Conservation (phyloP, 441 rosid genomes). For the Biscutella laevigata region DNA sequence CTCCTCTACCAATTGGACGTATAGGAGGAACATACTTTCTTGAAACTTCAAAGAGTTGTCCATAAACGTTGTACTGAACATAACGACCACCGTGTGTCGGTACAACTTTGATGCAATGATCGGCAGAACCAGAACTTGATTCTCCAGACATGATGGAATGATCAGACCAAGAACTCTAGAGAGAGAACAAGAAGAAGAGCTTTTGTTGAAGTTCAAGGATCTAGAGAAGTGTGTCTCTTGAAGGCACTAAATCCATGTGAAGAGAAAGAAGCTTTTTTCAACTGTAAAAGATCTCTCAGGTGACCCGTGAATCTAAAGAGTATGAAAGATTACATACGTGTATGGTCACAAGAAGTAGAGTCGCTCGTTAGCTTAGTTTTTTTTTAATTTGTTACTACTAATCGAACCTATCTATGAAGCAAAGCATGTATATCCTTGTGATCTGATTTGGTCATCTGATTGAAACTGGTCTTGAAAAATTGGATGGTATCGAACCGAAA, state of each 20-base stretch:
- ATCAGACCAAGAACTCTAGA: slow-evolving; percentile 14
- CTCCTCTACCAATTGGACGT: slow-evolving; percentile 70
- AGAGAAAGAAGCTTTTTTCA: slow-evolving; percentile 24
- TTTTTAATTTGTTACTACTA: slow-evolving; percentile 19
- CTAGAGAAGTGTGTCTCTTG: slow-evolving; percentile 12
- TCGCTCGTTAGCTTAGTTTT: slow-evolving; percentile 5
- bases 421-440: background rate
- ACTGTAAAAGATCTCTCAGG: slow-evolving; percentile 31
- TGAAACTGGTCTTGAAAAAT: background rate
- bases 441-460: background rate
- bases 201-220: slow-evolving; percentile 26
- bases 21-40: slow-evolving; percentile 65
- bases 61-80: slow-evolving; percentile 62
- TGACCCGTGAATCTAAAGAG: slow-evolving; percentile 26
- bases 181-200: slow-evolving; percentile 11
- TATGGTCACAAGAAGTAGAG: slow-evolving; percentile 21
- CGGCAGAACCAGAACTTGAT: slow-evolving; percentile 44
- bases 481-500: too few relatives aligned
- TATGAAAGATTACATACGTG: slow-evolving; percentile 25
- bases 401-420: slow-evolving; percentile 10
- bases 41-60: slow-evolving; percentile 63
- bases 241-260: slow-evolving; percentile 27
- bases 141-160: slow-evolving; percentile 33
- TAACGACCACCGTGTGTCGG: slow-evolving; percentile 58
- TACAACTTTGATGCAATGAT: slow-evolving; percentile 42